phyloP scores from a whole-genome alignment of 345 rosid genomes.

The Salix koriyanagi region DNA sequence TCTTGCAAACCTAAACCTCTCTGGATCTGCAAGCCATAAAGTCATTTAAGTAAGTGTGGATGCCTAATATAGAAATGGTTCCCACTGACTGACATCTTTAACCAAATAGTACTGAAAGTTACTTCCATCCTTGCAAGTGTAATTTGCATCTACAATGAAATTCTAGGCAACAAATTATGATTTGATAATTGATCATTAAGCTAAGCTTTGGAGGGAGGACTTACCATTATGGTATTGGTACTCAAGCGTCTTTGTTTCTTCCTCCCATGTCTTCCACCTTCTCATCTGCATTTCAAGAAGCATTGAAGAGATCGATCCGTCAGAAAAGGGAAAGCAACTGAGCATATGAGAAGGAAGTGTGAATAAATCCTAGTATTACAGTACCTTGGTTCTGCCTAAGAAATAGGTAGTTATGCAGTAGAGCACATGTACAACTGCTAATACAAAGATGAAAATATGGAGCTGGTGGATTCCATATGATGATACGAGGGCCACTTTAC shows the following conservation, averaged over 20 bases:
- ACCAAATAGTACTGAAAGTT: background rate
- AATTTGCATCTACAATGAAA: background rate
- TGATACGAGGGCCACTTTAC: constrained; percentile 73
- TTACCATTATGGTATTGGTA: constrained; percentile 77
- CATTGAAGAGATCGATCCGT: background rate
- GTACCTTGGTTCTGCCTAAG: constrained; percentile 71
- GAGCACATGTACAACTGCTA: constrained; percentile 58
- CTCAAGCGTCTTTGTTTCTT: constrained; percentile 72
- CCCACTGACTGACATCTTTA: background rate
- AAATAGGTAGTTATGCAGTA: constrained; percentile 60
- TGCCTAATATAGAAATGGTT: background rate
- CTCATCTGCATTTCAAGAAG: constrained; percentile 57
- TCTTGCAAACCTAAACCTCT: constrained; percentile 88
- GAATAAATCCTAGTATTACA: background rate
- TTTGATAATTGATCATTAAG: background rate
- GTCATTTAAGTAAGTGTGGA: background rate
- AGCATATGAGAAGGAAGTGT: background rate
- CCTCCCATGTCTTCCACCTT: constrained; percentile 87
- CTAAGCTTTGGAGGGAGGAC: background rate
- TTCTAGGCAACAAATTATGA: background rate
- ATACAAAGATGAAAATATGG: constrained; percentile 79
- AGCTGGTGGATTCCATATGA: constrained; percentile 83
- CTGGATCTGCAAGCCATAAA: constrained; percentile 53
- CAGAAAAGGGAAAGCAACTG: background rate
- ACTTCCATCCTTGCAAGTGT: background rate